Evolutionary conservation across 2,329 filamentous ascomycete species (phyloP), one percentile per base, ranked within the genome.

Genomic region (Fusarium circinatum): DNA sequence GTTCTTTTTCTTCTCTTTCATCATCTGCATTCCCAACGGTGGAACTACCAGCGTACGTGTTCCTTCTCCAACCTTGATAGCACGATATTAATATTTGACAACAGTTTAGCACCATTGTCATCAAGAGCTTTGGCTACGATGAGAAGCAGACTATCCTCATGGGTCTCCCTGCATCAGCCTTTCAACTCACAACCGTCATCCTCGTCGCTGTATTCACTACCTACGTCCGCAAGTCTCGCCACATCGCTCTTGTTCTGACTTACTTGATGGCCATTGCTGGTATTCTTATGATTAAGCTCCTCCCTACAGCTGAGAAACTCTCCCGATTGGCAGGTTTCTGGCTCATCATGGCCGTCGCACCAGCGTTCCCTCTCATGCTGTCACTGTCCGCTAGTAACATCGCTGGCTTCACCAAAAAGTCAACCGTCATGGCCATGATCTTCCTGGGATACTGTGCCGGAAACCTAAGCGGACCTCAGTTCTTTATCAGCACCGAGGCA

Each of bases 1-100:
- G 65, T 68, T 68, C 52, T 68, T 68, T 5, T 26, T 68, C 13
- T 68, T 68, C 28, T 68, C 65, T 5, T 68, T 68, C 17, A 41
- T 68, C 10, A 68, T 68, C 22, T 68, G 65, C 11, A 55, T 68
- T 17, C 65, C 65, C 7, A 68, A 68, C 1, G 65, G 65, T 12
- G 65, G 65, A 52, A 52, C 62, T 0, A 68, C 65, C 0, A 68
- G 65, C 8, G 65, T 61, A 28, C 14, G 62, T 13, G 0, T 28
- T 2, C 13, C 10, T 14, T 30, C 5, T 36, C 17, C 34, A 36
- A 18, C 1, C 34, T 36, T 10, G 34, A 36, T 36, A 36, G 8
- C 34, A 36, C 9, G 17, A 36, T 36, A 18, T 36, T 36, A 10
- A 36, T 5, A 36, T 9, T 9, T 18, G 34, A 10, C 34, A 18